Base-by-base conservation (phyloP, 257 asterid species). In the Solanum etuberosum region DNA sequence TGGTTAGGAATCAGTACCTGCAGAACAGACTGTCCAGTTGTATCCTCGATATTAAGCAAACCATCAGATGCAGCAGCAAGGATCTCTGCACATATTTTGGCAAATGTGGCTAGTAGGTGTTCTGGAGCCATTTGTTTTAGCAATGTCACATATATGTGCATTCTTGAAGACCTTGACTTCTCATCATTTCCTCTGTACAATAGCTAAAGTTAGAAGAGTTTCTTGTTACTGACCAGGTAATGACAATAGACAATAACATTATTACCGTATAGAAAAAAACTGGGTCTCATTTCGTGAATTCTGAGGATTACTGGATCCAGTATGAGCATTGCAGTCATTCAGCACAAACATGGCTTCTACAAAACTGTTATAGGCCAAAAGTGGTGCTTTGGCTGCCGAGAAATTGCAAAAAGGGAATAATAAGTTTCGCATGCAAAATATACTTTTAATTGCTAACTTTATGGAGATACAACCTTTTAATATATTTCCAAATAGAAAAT, bases 71-170 rank as follows among this genome's bases (percentile, higher is more conserved):
- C 98, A 57, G 95, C 97, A 80, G 98, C 98, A 89, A 97, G 98
- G 84, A 95, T 97, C 89, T 97, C 99, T 8, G 99, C 96, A 88
- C 99, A 95, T 76, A 97, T 95, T 92, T 97, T 95, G 35, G 99
- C 99, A 88, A 97, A 97, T 68, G 99, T 94, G 82, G 99, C 98
- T 71, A 97, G 88, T 72, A 93, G 98, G 87, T 97, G 99, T 90
- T 94, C 99, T 9, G 98, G 98, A 77, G 97, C 95, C 99, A 97
- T 97, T 87, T 97, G 98, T 91, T 94, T 95, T 91, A 95, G 92
- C 94, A 97, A 88, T 59, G 99, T 95, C 83, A 90, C 88, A 48
- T 97, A 97, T 21, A 97, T 90, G 88, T 94, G 98, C 98, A 94
- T 93, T 89, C 99, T 93, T 91, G 90, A 91, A 87, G 97, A 94